Evolutionary conservation across 2,329 filamentous ascomycete genomes (phyloP), one percentile per base, ranked within the genome.

Genomic region (Aureobasidium sp.): DNA sequence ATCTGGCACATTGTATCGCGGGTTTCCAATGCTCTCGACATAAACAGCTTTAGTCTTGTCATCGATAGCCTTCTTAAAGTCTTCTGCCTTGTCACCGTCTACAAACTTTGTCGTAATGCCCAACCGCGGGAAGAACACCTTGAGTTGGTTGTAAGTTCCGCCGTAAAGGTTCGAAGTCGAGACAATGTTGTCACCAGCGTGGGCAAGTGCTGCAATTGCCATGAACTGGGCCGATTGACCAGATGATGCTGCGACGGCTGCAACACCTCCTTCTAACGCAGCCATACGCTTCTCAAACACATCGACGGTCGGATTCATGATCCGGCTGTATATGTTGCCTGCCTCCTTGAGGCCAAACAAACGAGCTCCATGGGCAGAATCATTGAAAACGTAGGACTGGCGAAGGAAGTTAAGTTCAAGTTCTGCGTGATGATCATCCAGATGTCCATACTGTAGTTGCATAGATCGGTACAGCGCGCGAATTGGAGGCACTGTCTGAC

Each of bases 141-240:
- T 97, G 78, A 97, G 86, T 79, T 97, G 93, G 78, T 97, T 97
- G 81, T 96, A 97, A 17, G 93, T 97, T 73, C 92, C 92, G 67
- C 92, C 92, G 77, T 97, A 96, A 63, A 97, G 80, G 77, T 95
- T 96, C 56, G 87, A 87, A 7, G 93, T 96, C 13, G 90, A 88
- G 57, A 97, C 84, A 69, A 97, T 96, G 80, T 97, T 97, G 80
- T 97, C 92, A 52, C 93, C 93, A 0, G 86, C 83, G 65, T 90
- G 86, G 5, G 91, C 91, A n/a, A 97, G 86, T 7, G 92, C 87
- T 27, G 85, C 82, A 70, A 97, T 87, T 62, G 91, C 81, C 81
- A 97, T 92, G 80, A 97, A 96, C 73, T 97, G 92, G 1, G 93
- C 93, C 3, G 90, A 85, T 76, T 96, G 92, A 63, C 93, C 92